Percentiles rank a stretch among this genome's conserved stretches.
phyloP scores from a whole-genome alignment of 257 asterid species.

The Cynanchum wilfordii region DNA sequence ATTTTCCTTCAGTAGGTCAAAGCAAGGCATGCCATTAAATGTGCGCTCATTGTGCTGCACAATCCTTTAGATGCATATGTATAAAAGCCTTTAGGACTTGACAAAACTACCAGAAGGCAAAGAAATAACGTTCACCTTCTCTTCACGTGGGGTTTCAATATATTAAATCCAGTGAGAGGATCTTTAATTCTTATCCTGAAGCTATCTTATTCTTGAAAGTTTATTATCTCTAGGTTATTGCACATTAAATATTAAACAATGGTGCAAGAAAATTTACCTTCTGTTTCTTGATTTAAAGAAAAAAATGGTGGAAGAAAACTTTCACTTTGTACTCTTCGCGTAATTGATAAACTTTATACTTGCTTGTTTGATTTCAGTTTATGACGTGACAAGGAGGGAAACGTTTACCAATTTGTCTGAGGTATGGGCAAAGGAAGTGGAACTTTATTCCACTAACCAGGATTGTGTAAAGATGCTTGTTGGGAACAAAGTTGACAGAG shows the following conservation, averaged over 20 bases:
- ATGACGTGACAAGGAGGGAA: slow-evolving; percentile 89
- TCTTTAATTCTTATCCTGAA: background rate
- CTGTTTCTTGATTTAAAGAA: background rate
- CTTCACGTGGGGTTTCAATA: background rate
- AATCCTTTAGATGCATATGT: background rate
- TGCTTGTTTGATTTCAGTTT: slow-evolving; percentile 39
- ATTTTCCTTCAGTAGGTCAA: background rate
- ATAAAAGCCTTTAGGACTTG: background rate
- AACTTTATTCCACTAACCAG: slow-evolving; percentile 67
- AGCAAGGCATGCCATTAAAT: background rate
- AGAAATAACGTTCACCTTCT: background rate
- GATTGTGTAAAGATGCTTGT: slow-evolving; percentile 90
- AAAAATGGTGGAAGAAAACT: background rate
- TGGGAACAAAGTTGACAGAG: slow-evolving; percentile 89
- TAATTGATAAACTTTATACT: slow-evolving; percentile 7
- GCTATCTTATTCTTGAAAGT: slow-evolving; percentile 1
- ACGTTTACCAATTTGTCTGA: slow-evolving; percentile 74
- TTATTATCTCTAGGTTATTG: background rate
- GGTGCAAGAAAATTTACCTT: background rate
- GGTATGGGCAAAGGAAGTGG: slow-evolving; percentile 88
- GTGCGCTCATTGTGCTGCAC: background rate
- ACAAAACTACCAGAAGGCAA: background rate
- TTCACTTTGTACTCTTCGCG: background rate
- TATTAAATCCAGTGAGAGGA: background rate
- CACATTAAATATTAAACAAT: background rate